Conservation (phyloP, 2,329 filamentous ascomycete genomes). For the Trichoderma citrinoviride region DNA sequence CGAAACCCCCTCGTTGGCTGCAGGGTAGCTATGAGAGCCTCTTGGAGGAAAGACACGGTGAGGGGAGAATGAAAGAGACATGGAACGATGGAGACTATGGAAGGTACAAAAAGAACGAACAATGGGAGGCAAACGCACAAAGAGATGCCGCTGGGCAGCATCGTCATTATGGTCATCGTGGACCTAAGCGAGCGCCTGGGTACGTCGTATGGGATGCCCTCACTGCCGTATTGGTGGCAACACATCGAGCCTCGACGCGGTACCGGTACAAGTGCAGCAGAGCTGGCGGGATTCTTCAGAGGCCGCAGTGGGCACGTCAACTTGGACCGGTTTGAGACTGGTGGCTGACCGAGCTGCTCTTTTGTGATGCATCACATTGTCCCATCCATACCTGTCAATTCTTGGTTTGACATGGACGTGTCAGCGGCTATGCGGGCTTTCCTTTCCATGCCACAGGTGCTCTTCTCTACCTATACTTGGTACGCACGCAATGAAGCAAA, state of each 20-base stretch:
- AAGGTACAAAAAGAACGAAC: neutral
- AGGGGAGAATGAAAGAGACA: too few relatives aligned
- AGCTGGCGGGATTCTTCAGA: neutral
- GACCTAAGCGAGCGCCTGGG: constrained; percentile 1
- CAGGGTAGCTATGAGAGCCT: neutral
- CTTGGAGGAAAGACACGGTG: neutral
- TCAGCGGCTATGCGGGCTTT: neutral
- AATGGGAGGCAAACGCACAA: neutral
- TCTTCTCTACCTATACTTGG: neutral
- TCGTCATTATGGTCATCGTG: neutral
- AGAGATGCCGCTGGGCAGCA: too few relatives aligned
- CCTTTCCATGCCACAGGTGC: neutral
- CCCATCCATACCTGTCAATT: neutral
- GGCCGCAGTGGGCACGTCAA: neutral
- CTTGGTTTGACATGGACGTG: neutral
- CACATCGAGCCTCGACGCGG: neutral
- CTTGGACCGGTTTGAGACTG: neutral
- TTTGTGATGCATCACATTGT: constrained; percentile 15
- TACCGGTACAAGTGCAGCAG: neutral
- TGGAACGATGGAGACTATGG: too few relatives aligned
- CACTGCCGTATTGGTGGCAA: neutral
- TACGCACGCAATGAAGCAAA: too few relatives aligned
- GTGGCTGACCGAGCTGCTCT: constrained; percentile 1
- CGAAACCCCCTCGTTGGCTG: neutral
- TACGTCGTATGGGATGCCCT: too few relatives aligned